Base-by-base conservation (phyloP, 176 grass and related monocot species). In the Avena sativa region DNA sequence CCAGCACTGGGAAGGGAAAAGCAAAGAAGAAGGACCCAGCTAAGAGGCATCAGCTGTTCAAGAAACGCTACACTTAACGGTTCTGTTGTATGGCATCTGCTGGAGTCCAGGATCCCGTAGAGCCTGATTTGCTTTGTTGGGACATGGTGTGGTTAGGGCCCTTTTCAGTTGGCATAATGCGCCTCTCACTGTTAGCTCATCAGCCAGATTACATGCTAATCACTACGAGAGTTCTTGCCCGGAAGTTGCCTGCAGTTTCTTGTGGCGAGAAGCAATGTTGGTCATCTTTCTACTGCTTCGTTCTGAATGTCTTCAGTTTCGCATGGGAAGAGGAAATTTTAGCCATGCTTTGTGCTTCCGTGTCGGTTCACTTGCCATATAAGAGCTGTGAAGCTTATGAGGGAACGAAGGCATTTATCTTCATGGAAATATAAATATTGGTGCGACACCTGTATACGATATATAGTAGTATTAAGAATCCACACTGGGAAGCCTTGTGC, bases 21-120 rank as follows among this genome's bases (percentile, higher is more conserved):
- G 84, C 79, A 26, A 82, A 88, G 65, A 98, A 98, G 89, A 85
- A 98, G 92, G 92, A 98, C 82, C 97, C 93, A 5, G 58, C 93
- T 8, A 98, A 98, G 83, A 93, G 94, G 70, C 94, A 98, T 61
- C 5, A 64, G 50, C 89, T 98, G 86, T 98, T 98, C 53, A 98
- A 98, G 82, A 98, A 92, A 64, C 90, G 90, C 9, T 94, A 87
- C 71, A 81, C 83, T 19, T 91, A 53, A 83, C 19, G 28, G 8
- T 82, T 60, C 17, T 58, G 26, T 0, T 75, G 12, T 40, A 30
- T 70, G 16, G 13, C 73, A 59, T 67, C 79, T 66, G 21, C 79
- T 12, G 4, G 11, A 88, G 21, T 25, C 26, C 40, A 70, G 38
- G 21, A 86, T 51, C 20, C 6, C 52, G 51, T 57, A 16, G 16